Evolutionary conservation across 306 rosid genomes (phyloP).

Genomic region (Oemleria cerasiformis): DNA sequence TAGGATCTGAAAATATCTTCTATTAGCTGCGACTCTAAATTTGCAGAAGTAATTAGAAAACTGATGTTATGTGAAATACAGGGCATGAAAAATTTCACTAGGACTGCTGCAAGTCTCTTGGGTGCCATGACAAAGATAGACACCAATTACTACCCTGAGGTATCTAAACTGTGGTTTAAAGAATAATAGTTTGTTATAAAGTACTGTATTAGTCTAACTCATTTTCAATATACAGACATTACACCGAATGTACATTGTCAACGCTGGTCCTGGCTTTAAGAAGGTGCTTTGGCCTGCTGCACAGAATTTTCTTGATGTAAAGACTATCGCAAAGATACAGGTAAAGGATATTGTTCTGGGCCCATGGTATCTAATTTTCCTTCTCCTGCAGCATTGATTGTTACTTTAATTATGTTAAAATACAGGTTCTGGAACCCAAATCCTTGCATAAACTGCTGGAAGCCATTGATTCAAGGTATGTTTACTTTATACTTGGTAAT

Average conservation of each 20-base stretch:
- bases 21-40: neutral
- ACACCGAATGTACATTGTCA: constrained; percentile 84
- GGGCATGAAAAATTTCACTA: constrained; percentile 93
- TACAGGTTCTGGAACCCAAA: constrained; percentile 80
- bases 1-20: neutral
- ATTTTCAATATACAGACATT: constrained; percentile 57
- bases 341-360: constrained; percentile 37
- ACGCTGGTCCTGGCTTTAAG: constrained; percentile 95
- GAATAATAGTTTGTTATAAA: neutral
- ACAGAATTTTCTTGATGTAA: constrained; percentile 75
- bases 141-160: constrained; percentile 92
- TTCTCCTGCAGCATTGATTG: constrained; percentile 21
- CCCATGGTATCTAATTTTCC: constrained; percentile 14
- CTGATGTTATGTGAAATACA: constrained; percentile 36
- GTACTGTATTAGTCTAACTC: constrained; percentile 10
- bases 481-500: neutral
- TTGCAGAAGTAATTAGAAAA: constrained; percentile 2
- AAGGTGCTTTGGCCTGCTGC: constrained; percentile 99
- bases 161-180: constrained; percentile 23
- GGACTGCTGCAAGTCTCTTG: constrained; percentile 78
- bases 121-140: constrained; percentile 79
- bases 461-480: constrained; percentile 76
- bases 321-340: constrained; percentile 86
- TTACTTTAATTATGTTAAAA: constrained; percentile 21
- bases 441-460: constrained; percentile 64